Evolutionary conservation across 495 filamentous ascomycete species (phyloP), one percentile per base, ranked within the genome.

Genomic region (Hypoxylon intermedium): DNA sequence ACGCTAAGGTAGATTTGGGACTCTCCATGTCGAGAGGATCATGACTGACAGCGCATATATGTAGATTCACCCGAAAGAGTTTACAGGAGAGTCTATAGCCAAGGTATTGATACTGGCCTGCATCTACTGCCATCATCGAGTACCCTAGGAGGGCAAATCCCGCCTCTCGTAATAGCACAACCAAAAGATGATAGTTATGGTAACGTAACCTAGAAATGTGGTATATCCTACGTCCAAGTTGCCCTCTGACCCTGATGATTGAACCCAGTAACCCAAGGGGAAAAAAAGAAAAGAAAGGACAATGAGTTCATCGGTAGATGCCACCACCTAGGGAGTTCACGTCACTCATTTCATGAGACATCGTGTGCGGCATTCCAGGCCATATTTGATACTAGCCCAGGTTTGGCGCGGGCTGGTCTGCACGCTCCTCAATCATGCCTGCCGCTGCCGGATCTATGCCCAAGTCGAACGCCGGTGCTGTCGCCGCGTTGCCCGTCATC

Each of bases 401-500:
- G 21, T 28, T 28, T n/a, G 55, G 31, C 11, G 62, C 2, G 30
- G 51, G 18, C 12, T 54, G 47, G 12, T 66, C 56, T 3, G 38
- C 13, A n/a, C 57, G 45, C 6, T 26, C 38, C 2, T 46, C 48
- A 18, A 45, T 42, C 4, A 67, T 20, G 11, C 12, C 45, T 23
- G 33, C 16, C 21, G 56, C 21, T 9, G 49, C 9, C 19, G 46
- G 34, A 31, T 66, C 57, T 15, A 57, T 57, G 5, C 34, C 42
- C 15, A 61, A 2, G 20, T 40, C 42, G 18, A 62, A 67, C n/a
- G 49, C 5, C 3, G 63, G 36, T 21, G 28, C 55, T 11, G 58
- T 33, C n/a, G n/a, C 7, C 9, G 48, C 23, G 21, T 62, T 67
- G 11, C 67, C 67, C 20, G 67, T 67, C 67, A 69, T 69, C 23